phyloP scores from a whole-genome alignment of 2,329 filamentous ascomycete genomes.

The Sporothrix sp. region DNA sequence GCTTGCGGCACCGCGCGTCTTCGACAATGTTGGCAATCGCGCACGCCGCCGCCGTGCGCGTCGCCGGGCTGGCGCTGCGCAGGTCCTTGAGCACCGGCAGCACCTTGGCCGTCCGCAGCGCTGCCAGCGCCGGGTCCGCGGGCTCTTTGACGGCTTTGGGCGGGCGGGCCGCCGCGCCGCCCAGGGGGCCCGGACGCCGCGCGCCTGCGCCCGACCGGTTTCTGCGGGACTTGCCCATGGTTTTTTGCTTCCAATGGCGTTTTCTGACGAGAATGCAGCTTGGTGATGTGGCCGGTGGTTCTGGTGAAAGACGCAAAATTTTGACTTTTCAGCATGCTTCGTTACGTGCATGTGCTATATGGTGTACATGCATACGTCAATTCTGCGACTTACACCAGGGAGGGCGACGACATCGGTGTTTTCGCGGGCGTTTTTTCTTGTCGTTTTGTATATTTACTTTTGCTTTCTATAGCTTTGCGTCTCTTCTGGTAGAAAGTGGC shows the following conservation, averaged over 20 bases:
- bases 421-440: no score
- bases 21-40: conserved; percentile 54
- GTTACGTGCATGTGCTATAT: no score
- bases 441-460: no score
- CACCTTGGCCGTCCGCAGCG: conserved; percentile 53
- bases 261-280: no score
- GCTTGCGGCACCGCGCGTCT: conserved; percentile 51
- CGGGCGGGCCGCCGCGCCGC: not conserved
- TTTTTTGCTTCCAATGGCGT: not conserved
- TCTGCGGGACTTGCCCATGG: conserved; percentile 49
- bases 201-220: conserved; percentile 35
- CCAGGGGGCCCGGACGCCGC: conserved; percentile 44
- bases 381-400: no score
- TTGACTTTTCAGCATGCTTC: no score
- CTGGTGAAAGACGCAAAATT: no score
- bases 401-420: no score
- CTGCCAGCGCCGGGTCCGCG: conserved; percentile 52
- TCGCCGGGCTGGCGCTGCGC: conserved; percentile 47
- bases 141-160: conserved; percentile 50
- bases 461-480: no score
- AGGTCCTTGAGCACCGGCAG: conserved; percentile 53
- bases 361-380: no score
- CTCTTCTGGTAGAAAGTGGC: no score
- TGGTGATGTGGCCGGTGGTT: no score
- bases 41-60: conserved; percentile 47